Base-by-base conservation (phyloP, 495 filamentous ascomycete species). In the Lentithecium fluviatile region DNA sequence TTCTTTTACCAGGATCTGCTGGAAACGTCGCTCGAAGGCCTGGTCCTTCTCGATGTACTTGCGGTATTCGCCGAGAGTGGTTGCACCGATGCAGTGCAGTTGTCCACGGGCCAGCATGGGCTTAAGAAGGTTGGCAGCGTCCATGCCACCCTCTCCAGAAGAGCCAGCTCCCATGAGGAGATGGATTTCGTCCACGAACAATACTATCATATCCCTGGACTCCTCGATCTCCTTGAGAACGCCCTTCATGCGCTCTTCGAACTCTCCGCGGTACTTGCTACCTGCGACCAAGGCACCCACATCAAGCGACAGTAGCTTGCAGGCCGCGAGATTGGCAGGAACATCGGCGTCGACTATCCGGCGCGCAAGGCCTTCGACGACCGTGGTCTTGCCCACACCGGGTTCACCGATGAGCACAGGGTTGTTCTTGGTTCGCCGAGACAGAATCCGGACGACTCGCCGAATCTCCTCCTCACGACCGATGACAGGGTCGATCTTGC, bases 1-100 rank as follows among this genome's bases (percentile, higher is more conserved):
- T 71, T 98, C 94, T 71, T 95, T 95, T 69, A 97, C 91, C 32
- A 97, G 74, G 29, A 98, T 93, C 73, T 97, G 94, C 73, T 98
- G 94, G 80, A 98, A 98, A 71, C 94, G 89, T 69, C 95, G 91
- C 73, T 97, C 94, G 71, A 98, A 97, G 46, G 94, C 94, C 45
- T 89, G 87, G 66, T 98, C 94, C 74, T 98, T 98, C 73, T 98
- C 95, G 58, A 98, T 97, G 74, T 98, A 97, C 75, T 98, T 98
- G 66, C 94, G 85, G 76, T 97, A 98, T 74, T 98, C 94, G 58
- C 84, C 83, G 49, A 98, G 79, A 1, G 94, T 98, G 0, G 94
- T 98, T 1, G 94, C 94, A 71, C 94, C 94, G 61, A 97, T 97
- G 69, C 94, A 98, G 79, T 98, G 94, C 51, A 98, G 80, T 71